Evolutionary conservation across 208 protist species (phyloP).

Genomic region (Angomonas deanei): DNA sequence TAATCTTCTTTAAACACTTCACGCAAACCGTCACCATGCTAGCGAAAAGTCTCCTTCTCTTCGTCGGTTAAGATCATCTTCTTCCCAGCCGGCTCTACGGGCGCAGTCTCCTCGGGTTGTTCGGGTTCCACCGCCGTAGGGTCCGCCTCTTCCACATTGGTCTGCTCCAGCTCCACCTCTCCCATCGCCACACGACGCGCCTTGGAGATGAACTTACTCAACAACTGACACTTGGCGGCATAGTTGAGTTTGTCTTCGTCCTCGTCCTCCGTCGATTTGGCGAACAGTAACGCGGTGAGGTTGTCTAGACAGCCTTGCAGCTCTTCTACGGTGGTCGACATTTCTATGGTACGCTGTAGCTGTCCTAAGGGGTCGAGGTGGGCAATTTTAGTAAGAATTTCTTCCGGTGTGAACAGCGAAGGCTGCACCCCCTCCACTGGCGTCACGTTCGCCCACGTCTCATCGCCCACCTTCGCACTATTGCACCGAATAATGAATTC

Average conservation of each 20-base stretch:
- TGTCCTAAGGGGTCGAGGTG: conserved; percentile 51
- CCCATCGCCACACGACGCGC: conserved; percentile 38
- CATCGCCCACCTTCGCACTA: conserved; percentile 46
- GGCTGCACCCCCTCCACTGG: conserved; percentile 16
- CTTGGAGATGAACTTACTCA: conserved; percentile 82
- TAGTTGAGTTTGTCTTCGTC: conserved; percentile 29
- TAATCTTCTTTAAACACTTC: conserved; percentile 21
- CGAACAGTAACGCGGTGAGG: conserved; percentile 13
- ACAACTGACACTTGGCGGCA: conserved; percentile 50
- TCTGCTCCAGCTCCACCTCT: not conserved
- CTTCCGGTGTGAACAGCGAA: conserved; percentile 50
- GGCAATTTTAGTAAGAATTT: conserved; percentile 53
- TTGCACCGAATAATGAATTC: conserved; percentile 86
- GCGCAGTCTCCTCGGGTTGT: no score
- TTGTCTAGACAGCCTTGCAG: conserved; percentile 38
- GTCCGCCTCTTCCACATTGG: not conserved
- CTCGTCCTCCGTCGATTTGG: conserved; percentile 2
- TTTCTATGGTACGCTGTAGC: conserved; percentile 68
- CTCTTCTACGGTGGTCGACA: conserved; percentile 33
- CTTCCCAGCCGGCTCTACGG: not conserved
- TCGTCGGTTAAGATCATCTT: conserved; percentile 21
- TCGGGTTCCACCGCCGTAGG: not conserved
- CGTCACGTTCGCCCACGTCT: conserved; percentile 26
- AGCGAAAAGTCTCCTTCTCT: conserved; percentile 30
- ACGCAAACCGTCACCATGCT: conserved; percentile 18